Base-by-base conservation (phyloP, 2,329 filamentous ascomycete genomes). In the Epicoccum sorghinum region DNA sequence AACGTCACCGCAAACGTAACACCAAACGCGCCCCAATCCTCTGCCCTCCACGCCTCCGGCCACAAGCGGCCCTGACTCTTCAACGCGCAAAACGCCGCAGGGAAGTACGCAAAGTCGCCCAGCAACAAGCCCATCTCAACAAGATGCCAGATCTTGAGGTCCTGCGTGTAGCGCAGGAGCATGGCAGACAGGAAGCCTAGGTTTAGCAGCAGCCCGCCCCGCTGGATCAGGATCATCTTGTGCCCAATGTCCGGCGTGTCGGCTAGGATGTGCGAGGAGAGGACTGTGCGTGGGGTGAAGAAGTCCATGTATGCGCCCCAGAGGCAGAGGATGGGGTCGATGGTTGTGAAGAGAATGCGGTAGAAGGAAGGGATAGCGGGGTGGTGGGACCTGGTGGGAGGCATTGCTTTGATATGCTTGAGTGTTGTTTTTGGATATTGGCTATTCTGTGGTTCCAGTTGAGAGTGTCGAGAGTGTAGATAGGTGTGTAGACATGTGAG, bases 1-100 rank as follows among this genome's bases (percentile, higher is more conserved):
- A 50, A 54, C 53, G 38, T 67, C 54, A 55, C 71, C 54, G 47
- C 52, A 14, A 22, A 67, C 48, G 36, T 75, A 58, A 54, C 64
- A 41, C 24, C 52, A 65, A 77, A 12, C 72, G 76, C 59, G 61
- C 73, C 57, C 75, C 62, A 65, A 53, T 66, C 64, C 58, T 67
- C 59, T 33, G 40, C 54, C 46, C 60, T 62, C 61, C 65, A 69
- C 7, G 49, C 57, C 25, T 42, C 41, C 1, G 55, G 47, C 36
- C 40, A 43, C 25, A 63, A 42, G 42, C 65, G 45, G 8, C 41
- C 55, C 55, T 64, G 67, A 9, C n/a, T 55, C 18, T 23, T 53
- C 51, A 60, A 38, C 23, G 51, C 65, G 22, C 48, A 57, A 46
- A 53, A 64, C 3, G 48, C 62, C 12, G 57, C 58, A 47, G 58